Evolutionary conservation across 2,329 filamentous ascomycete genomes (phyloP).

Genomic region (Corinectria fuckeliana): DNA sequence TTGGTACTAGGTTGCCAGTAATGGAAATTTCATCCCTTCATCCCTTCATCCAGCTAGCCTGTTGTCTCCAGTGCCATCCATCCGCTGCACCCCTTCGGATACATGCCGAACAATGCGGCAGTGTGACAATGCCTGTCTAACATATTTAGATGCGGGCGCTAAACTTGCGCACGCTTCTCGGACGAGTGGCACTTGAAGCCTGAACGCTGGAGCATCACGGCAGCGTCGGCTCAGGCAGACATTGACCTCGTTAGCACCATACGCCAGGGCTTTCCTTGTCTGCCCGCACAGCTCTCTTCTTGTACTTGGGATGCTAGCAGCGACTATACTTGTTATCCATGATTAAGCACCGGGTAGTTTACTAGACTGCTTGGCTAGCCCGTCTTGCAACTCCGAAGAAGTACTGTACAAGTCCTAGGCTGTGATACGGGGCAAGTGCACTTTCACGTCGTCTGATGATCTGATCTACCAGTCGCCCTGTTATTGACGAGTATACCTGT

Average conservation of each 20-base stretch:
- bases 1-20: not conserved
- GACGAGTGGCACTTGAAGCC: not conserved
- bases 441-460: too few relatives aligned
- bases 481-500: too few relatives aligned
- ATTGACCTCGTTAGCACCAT: not conserved
- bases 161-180: not conserved
- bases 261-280: not conserved
- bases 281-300: too few relatives aligned
- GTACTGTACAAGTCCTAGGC: too few relatives aligned
- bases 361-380: too few relatives aligned
- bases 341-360: too few relatives aligned
- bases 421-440: too few relatives aligned
- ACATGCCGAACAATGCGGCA: not conserved
- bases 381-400: too few relatives aligned
- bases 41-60: not conserved
- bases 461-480: too few relatives aligned
- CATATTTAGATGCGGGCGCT: not conserved
- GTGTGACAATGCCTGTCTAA: not conserved
- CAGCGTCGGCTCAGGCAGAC: not conserved
- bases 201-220: not conserved
- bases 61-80: not conserved
- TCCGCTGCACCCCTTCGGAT: not conserved
- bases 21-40: not conserved
- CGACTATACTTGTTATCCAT: not conserved
- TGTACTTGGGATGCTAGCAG: not conserved